These are phyloP conservation scores for Phialophora chinensis DNA, from an alignment of 2,329 filamentous ascomycete species.

Conservation along the genomic window DNA sequence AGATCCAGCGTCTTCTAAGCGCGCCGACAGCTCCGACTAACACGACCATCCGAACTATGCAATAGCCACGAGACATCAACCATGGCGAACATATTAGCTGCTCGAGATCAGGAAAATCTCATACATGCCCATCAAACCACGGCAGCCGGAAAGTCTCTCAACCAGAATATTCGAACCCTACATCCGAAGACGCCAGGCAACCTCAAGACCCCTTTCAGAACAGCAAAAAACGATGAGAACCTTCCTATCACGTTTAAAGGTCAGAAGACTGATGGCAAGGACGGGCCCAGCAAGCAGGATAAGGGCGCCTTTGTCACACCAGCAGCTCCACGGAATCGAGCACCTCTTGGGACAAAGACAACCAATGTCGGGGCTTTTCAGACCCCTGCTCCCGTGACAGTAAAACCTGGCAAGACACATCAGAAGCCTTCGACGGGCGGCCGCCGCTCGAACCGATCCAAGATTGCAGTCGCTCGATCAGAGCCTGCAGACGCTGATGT, in stretches of 20 bases:
- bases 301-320: constrained; percentile 78
- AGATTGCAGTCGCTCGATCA: constrained; percentile 55
- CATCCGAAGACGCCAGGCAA: constrained; percentile 79
- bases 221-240: constrained; percentile 85
- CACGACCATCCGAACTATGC: constrained; percentile 20
- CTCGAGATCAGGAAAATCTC: constrained; percentile 87
- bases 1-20: background rate
- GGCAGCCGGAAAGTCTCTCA: constrained; percentile 73
- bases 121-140: constrained; percentile 75
- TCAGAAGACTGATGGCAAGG: constrained; percentile 65
- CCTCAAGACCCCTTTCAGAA: constrained; percentile 81
- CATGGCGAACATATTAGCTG: constrained; percentile 69
- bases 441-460: constrained; percentile 61
- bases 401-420: constrained; percentile 68
- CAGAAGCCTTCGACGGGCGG: constrained; percentile 65
- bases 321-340: constrained; percentile 72
- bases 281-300: constrained; percentile 58
- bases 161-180: constrained; percentile 66
- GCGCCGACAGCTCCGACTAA: background rate
- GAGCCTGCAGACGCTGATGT: constrained; percentile 44
- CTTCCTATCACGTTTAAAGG: constrained; percentile 62
- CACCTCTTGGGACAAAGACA: constrained; percentile 89
- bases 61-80: constrained; percentile 24
- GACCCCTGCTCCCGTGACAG: constrained; percentile 64
- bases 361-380: constrained; percentile 88